Evolutionary conservation across 305 asterid genomes (phyloP), one percentile per base, ranked within the genome.

Genomic region (Euphrasia arctica): DNA sequence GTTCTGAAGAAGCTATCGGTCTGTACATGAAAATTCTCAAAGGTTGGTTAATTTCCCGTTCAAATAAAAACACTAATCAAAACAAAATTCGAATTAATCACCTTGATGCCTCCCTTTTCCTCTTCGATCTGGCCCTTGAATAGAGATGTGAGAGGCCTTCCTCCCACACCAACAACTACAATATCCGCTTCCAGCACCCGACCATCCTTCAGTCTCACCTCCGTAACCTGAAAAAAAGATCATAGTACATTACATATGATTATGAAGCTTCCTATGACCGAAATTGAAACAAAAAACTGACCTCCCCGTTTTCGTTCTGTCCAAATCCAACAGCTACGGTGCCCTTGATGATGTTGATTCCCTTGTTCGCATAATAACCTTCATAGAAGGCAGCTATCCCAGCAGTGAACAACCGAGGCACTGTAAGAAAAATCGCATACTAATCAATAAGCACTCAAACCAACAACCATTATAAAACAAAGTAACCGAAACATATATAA

Each of bases 161-260:
- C 97, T 66, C 98, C 98, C 1, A 92, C 97, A 75, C 98, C 98
- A 60, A 89, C 98, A 70, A 92, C 89, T 60, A 92, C 98, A 36
- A 92, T 82, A 69, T 92, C 96, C 7, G 97, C 97, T 47, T 87
- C 97, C 62, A 89, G 75, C 65, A 85, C 89, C 79, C 97, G 82
- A 29, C 94, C 98, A 72, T 89, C 97, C 87, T 92, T 92, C 58
- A 89, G 96, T 62, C 85, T 78, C 50, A 87, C 98, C 61, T 82
- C 79, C 64, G 76, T 86, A 63, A 92, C 98, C 98, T 92, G 83
- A 62, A 79, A 67, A 58, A 58, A 28, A 12, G 62, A 27, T 58
- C 29, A 4, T 62, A 61, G 71, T 31, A 64, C 25, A 56, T 25
- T 5, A 45, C 49, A 70, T 43, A n/a, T 5, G 36, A 52, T 54